Base-by-base conservation (phyloP, 2,329 filamentous ascomycete genomes). In the Arthrobotrys entomopaga region DNA sequence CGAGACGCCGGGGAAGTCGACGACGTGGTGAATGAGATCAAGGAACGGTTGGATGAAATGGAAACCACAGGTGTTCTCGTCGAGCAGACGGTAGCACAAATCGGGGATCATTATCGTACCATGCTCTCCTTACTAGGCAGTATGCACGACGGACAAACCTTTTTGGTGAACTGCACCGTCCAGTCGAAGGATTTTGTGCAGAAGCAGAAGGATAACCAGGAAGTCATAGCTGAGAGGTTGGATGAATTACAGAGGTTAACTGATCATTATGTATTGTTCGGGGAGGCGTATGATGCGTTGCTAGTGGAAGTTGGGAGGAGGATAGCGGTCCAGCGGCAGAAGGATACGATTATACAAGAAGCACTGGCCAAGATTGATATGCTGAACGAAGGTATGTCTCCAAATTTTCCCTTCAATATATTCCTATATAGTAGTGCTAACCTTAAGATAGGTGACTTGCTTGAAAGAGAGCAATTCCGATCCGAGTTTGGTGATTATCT, bases 261-360 rank as follows among this genome's bases (percentile, higher is more conserved):
- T 10, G 84, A 87, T n/a, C 92, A 97, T 78, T 98, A 97, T 81
- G 90, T 94, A 74, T 89, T 90, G 16, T 99, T 98, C 79, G 85
- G 91, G 19, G 86, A 88, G 60, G 92, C 93, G 0, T 98, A 99
- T 79, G 90, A 92, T 77, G 89, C 90, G 19, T 84, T 99, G 11
- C 86, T 97, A 22, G 85, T 96, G 0, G 95, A 99, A 81, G 90
- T 93, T 4, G 90, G 90, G 60, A 86, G 95, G 22, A 86, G 95
- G 8, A 88, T 87, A 72, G 84, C 86, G 13, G 87, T 91, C 40
- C 91, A 95, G 78, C 87, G 90, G 34, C 89, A 90, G 76, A 90
- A 96, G 60, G 86, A 89, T 77, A 85, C 85, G 49, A 88, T 96
- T 24, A 90, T 93, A 79, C 87, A 87, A 73, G 93, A 93, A 78